Evolutionary conservation across 2,329 filamentous ascomycete species (phyloP), one percentile per base, ranked within the genome.

Genomic region (Aspergillus ustus): DNA sequence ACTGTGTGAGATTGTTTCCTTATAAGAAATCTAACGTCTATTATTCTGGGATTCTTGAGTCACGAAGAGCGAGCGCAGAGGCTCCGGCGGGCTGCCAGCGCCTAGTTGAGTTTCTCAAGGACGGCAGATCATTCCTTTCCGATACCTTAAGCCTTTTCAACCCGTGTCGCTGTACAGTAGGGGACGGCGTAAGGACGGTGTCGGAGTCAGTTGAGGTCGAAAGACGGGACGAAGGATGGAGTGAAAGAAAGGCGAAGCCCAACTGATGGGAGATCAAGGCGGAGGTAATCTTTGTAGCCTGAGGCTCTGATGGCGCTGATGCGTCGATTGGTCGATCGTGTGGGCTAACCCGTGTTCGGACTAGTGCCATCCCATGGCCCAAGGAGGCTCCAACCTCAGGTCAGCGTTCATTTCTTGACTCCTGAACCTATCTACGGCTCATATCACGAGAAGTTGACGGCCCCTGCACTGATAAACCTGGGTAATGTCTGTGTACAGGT

Each of bases 21-120:
- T 44, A 53, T 52, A 40, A 31, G 48, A 59, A 49, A 51, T 67
- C 57, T 64, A 66, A 60, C 53, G 52, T 68, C 66, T 69, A 66
- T 67, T 43, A 20, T 61, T 50, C 17, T 15, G 53, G 29, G 29
- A 49, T n/a, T 40, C 22, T 48, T 48, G 54, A 34, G 37, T 51
- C 45, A 37, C 25, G 49, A 52, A 52, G 50, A 60, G 52, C 19
- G 59, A 63, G 51, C 50, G 63, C 56, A 40, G 48, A 56, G 37
- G 52, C 63, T 63, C 54, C 19, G 52, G 34, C 44, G 51, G 67
- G 67, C 66, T 68, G 57, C 67, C 66, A 68, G 67, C 64, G 66
- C 68, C 67, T 52, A 63, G 59, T 56, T 25, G 56, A 63, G 55
- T 56, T 56, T 59, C 61, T 59, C 61, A 66, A 56, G 46, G 17